Evolutionary conservation across 2,329 filamentous ascomycete species (phyloP), one percentile per base, ranked within the genome.

Genomic region (Pestalotiopsis sp.): DNA sequence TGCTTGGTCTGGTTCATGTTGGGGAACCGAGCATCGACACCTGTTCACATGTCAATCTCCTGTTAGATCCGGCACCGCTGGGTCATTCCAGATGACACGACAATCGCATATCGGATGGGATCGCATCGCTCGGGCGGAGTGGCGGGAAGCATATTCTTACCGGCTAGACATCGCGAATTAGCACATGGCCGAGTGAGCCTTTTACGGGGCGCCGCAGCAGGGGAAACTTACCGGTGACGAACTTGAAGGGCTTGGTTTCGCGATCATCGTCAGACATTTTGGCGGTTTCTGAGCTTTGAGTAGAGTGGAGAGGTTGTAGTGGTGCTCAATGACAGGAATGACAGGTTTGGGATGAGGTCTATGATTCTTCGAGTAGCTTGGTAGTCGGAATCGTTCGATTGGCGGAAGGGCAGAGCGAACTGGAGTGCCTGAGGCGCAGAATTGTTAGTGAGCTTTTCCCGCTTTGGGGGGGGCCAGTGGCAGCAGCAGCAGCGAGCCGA

Each of bases 231-330:
- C 95, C 95, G 87, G 95, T 98, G 81, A 98, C 96, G 87, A 98
- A 98, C 93, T 99, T 99, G 92, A 99, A 99, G 85, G 97, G 97
- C 91, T 98, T 99, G 86, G 95, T 98, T 76, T 88, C 87, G 83
- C 88, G 88, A 83, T 97, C 93, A 79, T 93, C 92, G 86, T 97
- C 93, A 82, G 94, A 92, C 95, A 99, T 99, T 78, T 85, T 95
- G 89, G 84, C 84, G 80, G 81, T 81, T 78, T 75, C 73, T 78
- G 78, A 70, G 73, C 73, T 76, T 73, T 70, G 71, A 69, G 70
- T 60, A 71, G 70, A 71, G 68, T 73, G 73, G 70, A 72, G 66
- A 68, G 76, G 75, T 77, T 78, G 73, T 73, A 72, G 71, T 70
- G 68, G 66, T 71, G 76, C 74, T 80, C 75, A 77, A 78, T 79